Base-by-base conservation (phyloP, 1,284 basidiomycete species). In the Earliella scabrosa region DNA sequence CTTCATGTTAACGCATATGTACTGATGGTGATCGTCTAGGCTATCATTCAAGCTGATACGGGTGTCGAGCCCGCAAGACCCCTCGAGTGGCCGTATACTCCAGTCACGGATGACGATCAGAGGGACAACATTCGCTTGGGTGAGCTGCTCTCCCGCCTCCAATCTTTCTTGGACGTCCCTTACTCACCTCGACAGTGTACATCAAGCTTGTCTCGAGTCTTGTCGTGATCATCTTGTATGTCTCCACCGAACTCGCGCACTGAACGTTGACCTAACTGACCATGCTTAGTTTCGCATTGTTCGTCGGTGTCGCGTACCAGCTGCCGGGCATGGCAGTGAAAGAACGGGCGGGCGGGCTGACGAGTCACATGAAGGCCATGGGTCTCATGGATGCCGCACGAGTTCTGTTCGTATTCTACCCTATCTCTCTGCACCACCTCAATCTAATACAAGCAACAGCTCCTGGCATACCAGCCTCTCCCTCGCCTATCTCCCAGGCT, bases 321-420 rank as follows among this genome's bases (percentile, higher is more conserved):
- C 79, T 90, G 3, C 85, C 88, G 7, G 88, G 87, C 8, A 77
- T 83, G 16, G 81, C 87, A 52, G 76, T 83, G 21, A 76, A 73
- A 0, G 88, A 91, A 64, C 76, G 87, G 39, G 83, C 86, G 0
- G 77, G 72, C 49, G 67, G 79, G 11, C 67, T 90, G 29, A 87
- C 88, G 0, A 75, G 82, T 14, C 86, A 90, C 64, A 81, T 90
- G 75, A 86, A 86, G 65, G 86, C 81, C 5, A 90, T 90, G 88
- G 89, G 88, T 4, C 77, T 90, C 35, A 68, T 80, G 4, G 85
- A 88, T 60, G 81, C 81, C 1, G 85, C 88, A 13, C 77, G 86
- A 26, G 80, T 89, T 52, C 60, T 84, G 83, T 84, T 63, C 23
- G 80, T 66, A 49, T 41, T 41, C 20, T n/a, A n/a, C n/a, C n/a